A percentile compares a stretch with the other conserved stretches of the same genome.
Conservation (phyloP, 116 monocot genomes). For the Trichopus zeylanicus region DNA sequence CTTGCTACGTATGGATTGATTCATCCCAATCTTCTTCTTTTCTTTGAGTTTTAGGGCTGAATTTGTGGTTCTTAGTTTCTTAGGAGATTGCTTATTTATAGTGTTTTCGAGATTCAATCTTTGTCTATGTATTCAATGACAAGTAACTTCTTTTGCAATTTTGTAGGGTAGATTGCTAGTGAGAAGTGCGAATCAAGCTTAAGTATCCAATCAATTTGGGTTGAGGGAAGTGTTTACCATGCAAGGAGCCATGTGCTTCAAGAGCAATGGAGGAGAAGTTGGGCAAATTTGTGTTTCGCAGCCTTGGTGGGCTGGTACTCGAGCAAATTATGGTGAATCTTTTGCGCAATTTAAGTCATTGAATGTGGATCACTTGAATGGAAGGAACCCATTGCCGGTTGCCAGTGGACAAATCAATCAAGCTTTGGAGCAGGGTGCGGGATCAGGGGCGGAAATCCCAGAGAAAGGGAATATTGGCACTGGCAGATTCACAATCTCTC, state of each 20-base stretch:
- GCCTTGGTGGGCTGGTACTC: conserved; percentile 48
- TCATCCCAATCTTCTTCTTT: too few relatives aligned
- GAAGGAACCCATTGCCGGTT: conserved; percentile 1
- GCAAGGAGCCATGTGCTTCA: conserved; percentile 20
- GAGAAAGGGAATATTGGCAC: conserved; percentile 7
- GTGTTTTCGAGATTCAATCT: not conserved
- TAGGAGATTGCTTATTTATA: not conserved
- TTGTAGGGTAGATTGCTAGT: not conserved
- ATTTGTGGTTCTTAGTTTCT: not conserved
- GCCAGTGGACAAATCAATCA: conserved; percentile 15
- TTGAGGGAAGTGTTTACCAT: not conserved
- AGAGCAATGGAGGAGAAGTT: conserved; percentile 13
- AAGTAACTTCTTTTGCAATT: not conserved
- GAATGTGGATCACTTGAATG: conserved; percentile 5
- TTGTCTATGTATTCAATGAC: not conserved
- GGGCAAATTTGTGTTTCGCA: conserved; percentile 15
- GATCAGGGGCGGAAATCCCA: not conserved
- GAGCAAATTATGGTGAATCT: conserved; percentile 25
- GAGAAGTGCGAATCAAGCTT: not conserved
- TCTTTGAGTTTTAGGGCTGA: too few relatives aligned
- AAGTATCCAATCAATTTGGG: not conserved
- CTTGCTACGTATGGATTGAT: too few relatives aligned
- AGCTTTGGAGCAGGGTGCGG: conserved; percentile 1
- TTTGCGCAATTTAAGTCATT: conserved; percentile 21
- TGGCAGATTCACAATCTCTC: conserved; percentile 22